Evolutionary conservation across 2,329 filamentous ascomycete genomes (phyloP), one percentile per base, ranked within the genome.

Genomic region (Exophiala viscosa): DNA sequence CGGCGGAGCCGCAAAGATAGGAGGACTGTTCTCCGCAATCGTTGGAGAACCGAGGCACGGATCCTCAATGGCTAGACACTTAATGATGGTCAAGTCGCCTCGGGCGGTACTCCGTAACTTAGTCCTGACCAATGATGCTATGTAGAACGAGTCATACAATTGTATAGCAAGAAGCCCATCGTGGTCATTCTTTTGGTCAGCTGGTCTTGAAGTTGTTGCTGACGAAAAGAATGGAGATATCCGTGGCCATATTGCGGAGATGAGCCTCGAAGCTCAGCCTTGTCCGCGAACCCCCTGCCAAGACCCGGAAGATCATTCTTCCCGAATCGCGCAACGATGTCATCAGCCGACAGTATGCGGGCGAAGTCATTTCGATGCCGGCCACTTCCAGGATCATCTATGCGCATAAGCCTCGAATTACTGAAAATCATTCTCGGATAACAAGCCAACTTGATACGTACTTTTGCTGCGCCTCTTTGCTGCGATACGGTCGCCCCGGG

Each of bases 391-490:
- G 23, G 23, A 42, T 42, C 38, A 18, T 31, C 40, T 17, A 5
- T 28, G 23, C 23, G 23, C 23, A 28, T n/a, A 28, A 28, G 18
- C 20, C 44, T 40, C 39, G 35, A 48, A 40, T 23, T 55, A 52
- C 44, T 55, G 48, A 49, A 55, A 55, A 44, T 55, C 45, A 15
- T 33, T 3, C 14, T 33, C 23, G 13, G 40, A 36, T 15, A 42
- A 36, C 46, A 38, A 44, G 14, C 31, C 18, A 46, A 17, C 18
- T 10, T 14, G 23, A 20, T 43, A 49, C 48, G 47, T 33, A 39
- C 20, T 32, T 3, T 50, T 42, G 50, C 54, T 56, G 54, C 54
- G 54, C 54, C 54, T 53, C 54, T 28, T 38, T 45, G 34, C 18
- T 23, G n/a, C 20, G 40, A 42, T 23, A 18, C 28, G 40, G 9